Evolutionary conservation across 2,329 filamentous ascomycete genomes (phyloP).

Genomic region (Pseudocercospora macadamiae): DNA sequence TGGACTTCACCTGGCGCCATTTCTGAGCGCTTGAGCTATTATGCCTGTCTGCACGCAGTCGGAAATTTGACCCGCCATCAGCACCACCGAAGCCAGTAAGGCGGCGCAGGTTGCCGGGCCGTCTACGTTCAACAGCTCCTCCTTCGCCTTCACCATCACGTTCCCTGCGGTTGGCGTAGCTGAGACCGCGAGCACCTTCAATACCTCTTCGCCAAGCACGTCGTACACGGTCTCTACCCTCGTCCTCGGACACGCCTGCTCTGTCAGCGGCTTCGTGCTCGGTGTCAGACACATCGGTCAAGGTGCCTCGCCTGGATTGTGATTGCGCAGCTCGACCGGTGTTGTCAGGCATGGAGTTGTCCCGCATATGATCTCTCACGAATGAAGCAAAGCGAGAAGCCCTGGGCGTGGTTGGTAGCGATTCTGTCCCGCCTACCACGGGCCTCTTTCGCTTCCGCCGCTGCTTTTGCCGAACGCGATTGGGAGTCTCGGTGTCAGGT

Average conservation of each 20-base stretch:
- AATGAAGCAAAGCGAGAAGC: slow-evolving; percentile 54
- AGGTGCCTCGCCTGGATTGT: slow-evolving; percentile 55
- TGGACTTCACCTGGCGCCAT: slow-evolving; percentile 92
- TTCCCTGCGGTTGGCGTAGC: slow-evolving; percentile 42
- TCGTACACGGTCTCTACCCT: slow-evolving; percentile 53
- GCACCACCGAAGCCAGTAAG: slow-evolving; percentile 50
- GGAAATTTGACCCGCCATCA: slow-evolving; percentile 44
- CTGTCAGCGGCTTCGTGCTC: slow-evolving; percentile 42
- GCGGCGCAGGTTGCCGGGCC: slow-evolving; percentile 50
- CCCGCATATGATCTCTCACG: slow-evolving; percentile 50
- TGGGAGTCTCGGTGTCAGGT: slow-evolving; percentile 46
- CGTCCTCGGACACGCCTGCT: slow-evolving; percentile 54
- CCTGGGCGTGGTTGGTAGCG: slow-evolving; percentile 69
- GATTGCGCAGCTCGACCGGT: slow-evolving; percentile 61
- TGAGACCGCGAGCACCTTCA: slow-evolving; percentile 52
- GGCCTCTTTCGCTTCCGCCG: slow-evolving; percentile 65
- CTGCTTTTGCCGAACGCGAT: slow-evolving; percentile 60
- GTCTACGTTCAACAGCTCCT: slow-evolving; percentile 40
- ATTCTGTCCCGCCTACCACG: slow-evolving; percentile 60
- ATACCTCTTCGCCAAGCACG: slow-evolving; percentile 51
- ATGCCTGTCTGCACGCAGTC: slow-evolving; percentile 50
- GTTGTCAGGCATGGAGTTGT: slow-evolving; percentile 50
- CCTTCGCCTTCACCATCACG: slow-evolving; percentile 38
- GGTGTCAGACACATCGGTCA: slow-evolving; percentile 38
- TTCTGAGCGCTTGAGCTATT: slow-evolving; percentile 66